phyloP scores from a whole-genome alignment of 768 basidiomycete genomes.

The Suillus alpinus region DNA sequence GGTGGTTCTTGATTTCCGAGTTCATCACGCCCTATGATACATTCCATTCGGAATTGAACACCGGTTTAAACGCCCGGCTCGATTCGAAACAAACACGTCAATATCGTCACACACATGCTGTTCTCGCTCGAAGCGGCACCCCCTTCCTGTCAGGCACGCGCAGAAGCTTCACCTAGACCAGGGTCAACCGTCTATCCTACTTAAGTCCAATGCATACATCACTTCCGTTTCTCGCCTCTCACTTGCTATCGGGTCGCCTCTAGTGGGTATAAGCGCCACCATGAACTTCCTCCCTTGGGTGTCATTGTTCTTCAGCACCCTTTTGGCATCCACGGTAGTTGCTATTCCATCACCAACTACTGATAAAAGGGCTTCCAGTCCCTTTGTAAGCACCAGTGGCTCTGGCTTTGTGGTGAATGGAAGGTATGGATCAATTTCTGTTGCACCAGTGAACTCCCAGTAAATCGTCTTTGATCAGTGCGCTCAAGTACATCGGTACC shows the following conservation, averaged over 20 bases:
- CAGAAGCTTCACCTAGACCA: background rate
- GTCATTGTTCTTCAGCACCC: slow-evolving; percentile 24
- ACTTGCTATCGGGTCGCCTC: background rate
- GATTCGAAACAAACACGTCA: background rate
- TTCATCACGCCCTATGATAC: background rate
- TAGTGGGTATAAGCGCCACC: slow-evolving; percentile 15
- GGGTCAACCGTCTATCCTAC: background rate
- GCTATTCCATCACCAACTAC: slow-evolving; percentile 32
- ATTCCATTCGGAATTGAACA: background rate
- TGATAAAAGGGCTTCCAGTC: slow-evolving; percentile 27
- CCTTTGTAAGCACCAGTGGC: slow-evolving; percentile 45
- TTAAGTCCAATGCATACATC: slow-evolving; percentile 13
- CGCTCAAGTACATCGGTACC: slow-evolving; percentile 49
- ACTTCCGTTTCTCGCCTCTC: slow-evolving; percentile 2
- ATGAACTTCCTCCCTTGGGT: slow-evolving; percentile 36
- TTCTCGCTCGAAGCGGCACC: slow-evolving; percentile 4
- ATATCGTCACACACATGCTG: slow-evolving; percentile 2
- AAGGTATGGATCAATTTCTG: slow-evolving; percentile 32
- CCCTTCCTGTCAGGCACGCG: slow-evolving; percentile 16
- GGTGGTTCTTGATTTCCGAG: background rate
- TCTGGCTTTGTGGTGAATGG: slow-evolving; percentile 55
- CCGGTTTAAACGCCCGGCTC: slow-evolving; percentile 3
- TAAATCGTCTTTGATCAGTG: slow-evolving; percentile 30
- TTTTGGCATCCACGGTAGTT: slow-evolving; percentile 30
- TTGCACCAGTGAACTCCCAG: slow-evolving; percentile 14